Conservation (phyloP, 352 stramenopile species). For the Pythium phragmitis region DNA sequence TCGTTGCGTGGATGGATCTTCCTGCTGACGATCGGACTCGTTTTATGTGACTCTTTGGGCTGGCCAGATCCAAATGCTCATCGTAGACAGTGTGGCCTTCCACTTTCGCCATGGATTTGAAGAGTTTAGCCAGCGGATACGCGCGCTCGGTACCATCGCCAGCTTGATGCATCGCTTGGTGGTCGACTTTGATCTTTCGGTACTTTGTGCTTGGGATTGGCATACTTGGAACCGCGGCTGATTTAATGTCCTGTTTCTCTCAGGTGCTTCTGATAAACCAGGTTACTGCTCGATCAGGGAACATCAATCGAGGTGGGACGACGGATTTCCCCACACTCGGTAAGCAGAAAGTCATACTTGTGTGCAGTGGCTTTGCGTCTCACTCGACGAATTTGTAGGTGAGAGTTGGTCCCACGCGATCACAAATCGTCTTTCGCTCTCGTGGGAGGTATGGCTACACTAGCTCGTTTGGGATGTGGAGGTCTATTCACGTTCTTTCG, state of each 20-base stretch:
- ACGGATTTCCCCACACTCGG: slow-evolving; percentile 33
- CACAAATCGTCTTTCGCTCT: slow-evolving; percentile 56
- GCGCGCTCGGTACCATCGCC: slow-evolving; percentile 74
- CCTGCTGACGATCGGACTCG: background rate
- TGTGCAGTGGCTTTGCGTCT: background rate
- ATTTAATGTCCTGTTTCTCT: background rate
- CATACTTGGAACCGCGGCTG: background rate
- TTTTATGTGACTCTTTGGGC: background rate
- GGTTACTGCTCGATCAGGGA: slow-evolving; percentile 52
- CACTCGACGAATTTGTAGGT: slow-evolving; percentile 31
- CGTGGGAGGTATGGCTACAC: slow-evolving; percentile 54
- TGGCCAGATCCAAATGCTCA: slow-evolving; percentile 76
- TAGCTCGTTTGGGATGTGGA: background rate
- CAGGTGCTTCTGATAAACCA: slow-evolving; percentile 75
- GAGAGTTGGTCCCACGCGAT: slow-evolving; percentile 73
- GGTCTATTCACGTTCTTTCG: background rate
- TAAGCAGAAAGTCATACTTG: slow-evolving; percentile 10
- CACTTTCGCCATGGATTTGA: slow-evolving; percentile 90
- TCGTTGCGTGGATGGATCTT: too few species aligned
- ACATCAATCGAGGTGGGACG: slow-evolving; percentile 2
- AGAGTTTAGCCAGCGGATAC: slow-evolving; percentile 59
- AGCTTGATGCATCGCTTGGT: slow-evolving; percentile 63
- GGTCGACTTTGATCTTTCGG: slow-evolving; percentile 42
- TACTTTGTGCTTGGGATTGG: slow-evolving; percentile 19
- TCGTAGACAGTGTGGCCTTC: slow-evolving; percentile 94